Conservation (phyloP, 306 rosid species). For the Psophocarpus tetragonolobus region DNA sequence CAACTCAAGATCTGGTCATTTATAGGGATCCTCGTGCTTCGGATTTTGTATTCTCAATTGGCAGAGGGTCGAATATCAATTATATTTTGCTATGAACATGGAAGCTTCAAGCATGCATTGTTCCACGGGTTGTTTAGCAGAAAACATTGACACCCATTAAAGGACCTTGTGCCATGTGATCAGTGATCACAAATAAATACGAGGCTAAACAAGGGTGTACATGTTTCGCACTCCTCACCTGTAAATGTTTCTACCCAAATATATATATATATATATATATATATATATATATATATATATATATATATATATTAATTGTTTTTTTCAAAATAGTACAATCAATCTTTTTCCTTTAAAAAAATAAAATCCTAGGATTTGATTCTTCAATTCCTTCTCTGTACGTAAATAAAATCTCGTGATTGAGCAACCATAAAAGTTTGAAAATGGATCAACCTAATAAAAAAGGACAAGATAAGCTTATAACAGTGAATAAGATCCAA, state of each 20-base stretch:
- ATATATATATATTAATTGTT: too few species aligned
- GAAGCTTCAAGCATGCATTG: slow-evolving; percentile 14
- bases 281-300: too few species aligned
- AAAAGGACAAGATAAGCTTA: neutral
- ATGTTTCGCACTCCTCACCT: neutral
- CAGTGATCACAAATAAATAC: slow-evolving; percentile 24
- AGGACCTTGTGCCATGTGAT: slow-evolving; percentile 27
- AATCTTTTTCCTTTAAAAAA: neutral
- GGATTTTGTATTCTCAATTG: slow-evolving; percentile 39
- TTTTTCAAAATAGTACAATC: neutral
- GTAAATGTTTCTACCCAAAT: neutral
- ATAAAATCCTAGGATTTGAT: neutral
- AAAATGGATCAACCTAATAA: slow-evolving; percentile 1
- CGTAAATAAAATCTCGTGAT: neutral
- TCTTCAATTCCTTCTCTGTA: neutral
- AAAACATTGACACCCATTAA: neutral
- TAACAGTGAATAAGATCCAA: neutral
- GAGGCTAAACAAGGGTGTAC: neutral
- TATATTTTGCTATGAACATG: slow-evolving; percentile 16
- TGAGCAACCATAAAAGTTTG: neutral
- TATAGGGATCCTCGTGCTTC: slow-evolving; percentile 48
- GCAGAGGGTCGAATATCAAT: neutral
- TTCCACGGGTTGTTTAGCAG: neutral
- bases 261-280: too few species aligned
- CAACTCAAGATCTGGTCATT: slow-evolving; percentile 42